A percentile compares a stretch with the other conserved stretches of the same genome.
phyloP scores from a whole-genome alignment of 495 filamentous ascomycete species.

The Hypomontagnella submonticulosa region DNA sequence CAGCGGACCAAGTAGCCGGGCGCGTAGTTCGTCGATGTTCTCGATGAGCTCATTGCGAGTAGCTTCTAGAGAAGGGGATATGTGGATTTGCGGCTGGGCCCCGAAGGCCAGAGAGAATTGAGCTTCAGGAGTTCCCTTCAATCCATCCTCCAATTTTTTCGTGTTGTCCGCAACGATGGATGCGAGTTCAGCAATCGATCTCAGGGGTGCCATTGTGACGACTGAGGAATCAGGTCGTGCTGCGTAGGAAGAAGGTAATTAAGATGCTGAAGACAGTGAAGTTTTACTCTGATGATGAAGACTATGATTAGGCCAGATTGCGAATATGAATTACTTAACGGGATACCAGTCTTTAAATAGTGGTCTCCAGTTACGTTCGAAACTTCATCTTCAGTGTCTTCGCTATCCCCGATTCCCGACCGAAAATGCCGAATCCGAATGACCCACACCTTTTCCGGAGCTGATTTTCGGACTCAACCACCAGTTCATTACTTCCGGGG shows the following conservation, averaged over 20 bases:
- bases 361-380: neutral
- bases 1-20: slow-evolving; percentile 36
- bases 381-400: neutral
- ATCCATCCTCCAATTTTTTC: slow-evolving; percentile 20
- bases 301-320: neutral
- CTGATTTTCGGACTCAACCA: slow-evolving; percentile 9
- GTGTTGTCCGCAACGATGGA: slow-evolving; percentile 36
- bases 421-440: slow-evolving; percentile 33
- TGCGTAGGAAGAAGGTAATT: neutral
- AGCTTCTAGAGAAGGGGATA: slow-evolving; percentile 24
- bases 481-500: neutral
- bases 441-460: neutral
- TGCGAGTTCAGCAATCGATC: slow-evolving; percentile 44
- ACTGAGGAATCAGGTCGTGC: neutral
- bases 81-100: slow-evolving; percentile 13
- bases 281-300: neutral
- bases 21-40: slow-evolving; percentile 39
- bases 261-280: neutral
- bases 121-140: slow-evolving; percentile 32
- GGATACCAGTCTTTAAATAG: slow-evolving; percentile 25
- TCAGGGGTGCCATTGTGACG: slow-evolving; percentile 36
- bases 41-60: slow-evolving; percentile 36
- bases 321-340: neutral
- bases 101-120: slow-evolving; percentile 41
- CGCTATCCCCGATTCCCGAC: slow-evolving; percentile 29